phyloP scores from a whole-genome alignment of 331 rosid species.

The Stylosanthes scabra region DNA sequence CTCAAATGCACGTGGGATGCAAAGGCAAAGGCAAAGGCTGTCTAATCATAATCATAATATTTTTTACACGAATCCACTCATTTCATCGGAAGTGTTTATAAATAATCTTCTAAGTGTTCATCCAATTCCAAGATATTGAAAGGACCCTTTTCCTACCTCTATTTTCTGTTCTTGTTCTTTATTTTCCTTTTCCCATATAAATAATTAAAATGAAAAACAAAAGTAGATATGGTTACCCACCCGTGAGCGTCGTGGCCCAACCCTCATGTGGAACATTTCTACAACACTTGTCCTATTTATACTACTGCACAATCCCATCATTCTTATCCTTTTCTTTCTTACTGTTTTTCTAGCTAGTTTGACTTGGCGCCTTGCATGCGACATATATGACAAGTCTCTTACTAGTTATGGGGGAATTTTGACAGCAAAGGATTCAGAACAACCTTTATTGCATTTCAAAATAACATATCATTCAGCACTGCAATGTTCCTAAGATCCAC shows the following conservation, averaged over 20 bases:
- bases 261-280: too few relatives aligned
- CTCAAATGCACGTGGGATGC: slow-evolving; percentile 63
- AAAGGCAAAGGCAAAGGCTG: slow-evolving; percentile 4
- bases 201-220: too few relatives aligned
- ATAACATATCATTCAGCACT: neutral
- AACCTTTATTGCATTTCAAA: slow-evolving; percentile 15
- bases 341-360: neutral
- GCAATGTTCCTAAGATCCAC: slow-evolving; percentile 7
- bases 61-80: too few relatives aligned
- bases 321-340: neutral
- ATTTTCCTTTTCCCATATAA: too few relatives aligned
- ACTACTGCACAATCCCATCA: neutral
- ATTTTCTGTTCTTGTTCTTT: too few relatives aligned
- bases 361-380: neutral
- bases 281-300: slow-evolving; percentile 24
- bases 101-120: too few relatives aligned
- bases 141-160: too few relatives aligned
- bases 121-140: too few relatives aligned
- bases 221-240: too few relatives aligned
- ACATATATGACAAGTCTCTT: slow-evolving; percentile 11
- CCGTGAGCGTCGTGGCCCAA: too few relatives aligned
- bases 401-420: neutral
- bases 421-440: slow-evolving; percentile 4
- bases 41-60: slow-evolving; percentile 57
- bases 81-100: too few relatives aligned